A percentile compares a stretch with the other conserved stretches of the same genome.
These are phyloP conservation scores for Sisymbrium altissimum DNA, from an alignment of 345 rosid genomes.

Conservation along the genomic window DNA sequence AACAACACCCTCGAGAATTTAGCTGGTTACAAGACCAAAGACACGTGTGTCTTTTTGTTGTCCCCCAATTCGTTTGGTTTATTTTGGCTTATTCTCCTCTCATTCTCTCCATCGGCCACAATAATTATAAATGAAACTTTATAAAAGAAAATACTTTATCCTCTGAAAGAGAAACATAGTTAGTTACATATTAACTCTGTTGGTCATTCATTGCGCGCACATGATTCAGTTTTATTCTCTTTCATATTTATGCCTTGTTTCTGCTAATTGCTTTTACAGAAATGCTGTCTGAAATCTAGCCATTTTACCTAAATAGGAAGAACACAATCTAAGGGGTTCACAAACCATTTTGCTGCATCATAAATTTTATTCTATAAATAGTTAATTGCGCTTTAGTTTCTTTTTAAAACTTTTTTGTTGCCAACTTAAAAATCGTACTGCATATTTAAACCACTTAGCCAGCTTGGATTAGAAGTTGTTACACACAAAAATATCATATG, in stretches of 20 bases:
- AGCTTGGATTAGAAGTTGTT: neutral
- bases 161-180: neutral
- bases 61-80: neutral
- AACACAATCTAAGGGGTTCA: slow-evolving; percentile 9
- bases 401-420: neutral
- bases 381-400: neutral
- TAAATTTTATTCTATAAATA: neutral
- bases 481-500: too few relatives aligned
- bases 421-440: neutral
- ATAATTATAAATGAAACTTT: neutral
- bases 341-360: neutral
- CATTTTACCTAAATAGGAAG: slow-evolving; percentile 12
- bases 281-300: slow-evolving; percentile 4
- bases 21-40: neutral
- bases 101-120: neutral
- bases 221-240: slow-evolving; percentile 13
- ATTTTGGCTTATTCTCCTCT: slow-evolving; percentile 1
- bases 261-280: slow-evolving; percentile 1
- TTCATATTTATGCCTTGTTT: neutral
- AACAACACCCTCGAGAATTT: too few relatives aligned
- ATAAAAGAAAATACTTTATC: neutral
- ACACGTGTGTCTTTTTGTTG: neutral
- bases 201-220: neutral
- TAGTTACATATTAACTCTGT: neutral
- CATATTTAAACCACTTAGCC: neutral